Evolutionary conservation across 768 basidiomycete species (phyloP), one percentile per base, ranked within the genome.

Genomic region (Trametes maxima): DNA sequence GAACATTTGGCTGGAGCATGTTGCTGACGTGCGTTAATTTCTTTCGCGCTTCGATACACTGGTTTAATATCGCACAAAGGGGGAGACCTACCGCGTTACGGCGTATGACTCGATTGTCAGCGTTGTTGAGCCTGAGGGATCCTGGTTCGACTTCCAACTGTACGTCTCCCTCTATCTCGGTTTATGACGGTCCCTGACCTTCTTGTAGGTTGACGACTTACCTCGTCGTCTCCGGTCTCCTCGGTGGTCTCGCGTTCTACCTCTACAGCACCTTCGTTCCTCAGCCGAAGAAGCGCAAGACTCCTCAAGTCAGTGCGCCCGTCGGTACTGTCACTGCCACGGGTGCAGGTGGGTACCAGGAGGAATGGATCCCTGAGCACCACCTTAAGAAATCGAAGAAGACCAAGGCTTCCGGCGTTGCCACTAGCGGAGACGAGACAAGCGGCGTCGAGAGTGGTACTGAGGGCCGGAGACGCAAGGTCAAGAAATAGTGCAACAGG

Each of bases 321-420:
- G 80, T 82, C 39, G 81, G 81, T 28, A 72, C 83, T 8, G 81
- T 82, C 37, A 87, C 88, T 7, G 86, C 87, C 35, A 85, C 85
- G 22, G 84, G 86, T 37, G 80, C 85, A 2, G 82, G 86, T 40
- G 87, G 85, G 45, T 93, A 94, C 66, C 85, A 90, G 68, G 90
- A 94, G 70, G 92, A 94, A 69, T 94, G 92, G 92, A 94, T 94
- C 66, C 92, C 92, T n/a, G 89, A 89, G 65, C 90, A 92, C 69
- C 92, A 94, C 68, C 77, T 92, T 62, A 89, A 84, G 78, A 89
- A 90, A 73, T 59, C 75, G 35, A 90, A 84, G 72, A 80, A 80
- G 69, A 74, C 74, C 40, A 80, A 77, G 25, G 76, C 72, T 42
- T 61, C 78, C 59, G 90, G 83, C 21, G 89, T 87, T 47, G 89